Percentiles rank a stretch among this genome's conserved stretches.
These are phyloP conservation scores for Sideroxylon spinosum DNA, from an alignment of 179 eudicot genomes.

Conservation along the genomic window DNA sequence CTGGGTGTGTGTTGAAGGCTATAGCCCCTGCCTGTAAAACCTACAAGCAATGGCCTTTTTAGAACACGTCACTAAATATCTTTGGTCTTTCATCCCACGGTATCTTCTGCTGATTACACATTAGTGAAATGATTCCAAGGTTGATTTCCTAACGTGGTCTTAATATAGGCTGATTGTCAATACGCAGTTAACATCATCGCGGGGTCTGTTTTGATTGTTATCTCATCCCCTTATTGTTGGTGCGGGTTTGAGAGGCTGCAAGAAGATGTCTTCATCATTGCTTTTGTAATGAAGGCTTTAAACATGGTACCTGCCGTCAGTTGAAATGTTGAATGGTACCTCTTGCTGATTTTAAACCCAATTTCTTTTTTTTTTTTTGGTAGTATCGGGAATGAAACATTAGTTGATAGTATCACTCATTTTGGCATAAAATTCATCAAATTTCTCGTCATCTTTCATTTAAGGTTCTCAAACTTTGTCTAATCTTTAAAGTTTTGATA, in stretches of 20 bases:
- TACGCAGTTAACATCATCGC: not conserved
- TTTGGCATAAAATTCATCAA: no score
- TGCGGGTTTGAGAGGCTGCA: constrained; percentile 64
- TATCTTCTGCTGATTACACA: not conserved
- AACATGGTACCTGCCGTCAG: constrained; percentile 34
- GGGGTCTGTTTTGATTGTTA: not conserved
- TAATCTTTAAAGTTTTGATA: no score
- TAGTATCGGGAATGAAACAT: no score
- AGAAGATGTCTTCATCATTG: constrained; percentile 54
- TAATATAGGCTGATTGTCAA: not conserved
- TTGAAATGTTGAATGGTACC: not conserved
- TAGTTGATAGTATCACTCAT: no score
- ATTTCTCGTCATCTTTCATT: no score
- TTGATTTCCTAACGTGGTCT: not conserved
- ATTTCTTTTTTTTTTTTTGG: no score
- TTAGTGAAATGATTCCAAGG: not conserved
- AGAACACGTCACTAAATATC: not conserved
- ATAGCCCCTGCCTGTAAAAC: not conserved
- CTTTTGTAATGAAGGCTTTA: constrained; percentile 51
- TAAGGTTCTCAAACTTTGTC: no score
- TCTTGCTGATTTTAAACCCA: no score
- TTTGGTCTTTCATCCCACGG: not conserved
- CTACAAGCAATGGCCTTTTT: not conserved
- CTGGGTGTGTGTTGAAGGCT: no score
- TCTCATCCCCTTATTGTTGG: not conserved